Evolutionary conservation across 257 asterid genomes (phyloP).

Genomic region (Cordia subcordata): DNA sequence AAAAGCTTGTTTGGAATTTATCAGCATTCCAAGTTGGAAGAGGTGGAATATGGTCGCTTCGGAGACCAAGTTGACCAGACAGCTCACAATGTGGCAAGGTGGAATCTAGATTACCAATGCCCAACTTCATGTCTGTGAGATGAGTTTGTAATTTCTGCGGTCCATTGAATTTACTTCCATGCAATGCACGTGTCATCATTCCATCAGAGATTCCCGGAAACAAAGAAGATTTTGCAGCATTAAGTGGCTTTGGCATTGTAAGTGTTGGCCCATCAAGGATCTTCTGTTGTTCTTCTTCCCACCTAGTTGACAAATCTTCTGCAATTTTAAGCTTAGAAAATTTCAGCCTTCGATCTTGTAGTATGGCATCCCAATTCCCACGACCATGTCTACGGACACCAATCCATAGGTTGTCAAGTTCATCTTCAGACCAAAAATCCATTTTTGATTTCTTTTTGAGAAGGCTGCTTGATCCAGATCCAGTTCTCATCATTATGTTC

Average conservation of each 20-base stretch:
- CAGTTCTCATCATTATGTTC: constrained; percentile 70
- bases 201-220: constrained; percentile 74
- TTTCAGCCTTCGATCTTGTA: constrained; percentile 70
- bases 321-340: constrained; percentile 73
- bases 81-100: constrained; percentile 37
- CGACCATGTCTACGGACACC: constrained; percentile 93
- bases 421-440: constrained; percentile 93
- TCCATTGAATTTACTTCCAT: constrained; percentile 50
- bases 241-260: constrained; percentile 32
- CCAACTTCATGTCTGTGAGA: constrained; percentile 83
- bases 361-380: constrained; percentile 90
- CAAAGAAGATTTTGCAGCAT: constrained; percentile 40
- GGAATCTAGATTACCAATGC: constrained; percentile 57
- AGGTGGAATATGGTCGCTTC: constrained; percentile 22
- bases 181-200: constrained; percentile 62
- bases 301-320: constrained; percentile 64
- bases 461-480: constrained; percentile 52
- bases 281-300: constrained; percentile 94
- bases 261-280: constrained; percentile 57
- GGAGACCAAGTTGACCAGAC: constrained; percentile 28
- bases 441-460: constrained; percentile 44
- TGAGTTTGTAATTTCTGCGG: constrained; percentile 54
- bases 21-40: constrained; percentile 44
- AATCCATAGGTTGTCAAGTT: constrained; percentile 92
- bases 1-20: constrained; percentile 39